phyloP scores from a whole-genome alignment of 169 alveolate species.

The Plasmodium gonderi region DNA sequence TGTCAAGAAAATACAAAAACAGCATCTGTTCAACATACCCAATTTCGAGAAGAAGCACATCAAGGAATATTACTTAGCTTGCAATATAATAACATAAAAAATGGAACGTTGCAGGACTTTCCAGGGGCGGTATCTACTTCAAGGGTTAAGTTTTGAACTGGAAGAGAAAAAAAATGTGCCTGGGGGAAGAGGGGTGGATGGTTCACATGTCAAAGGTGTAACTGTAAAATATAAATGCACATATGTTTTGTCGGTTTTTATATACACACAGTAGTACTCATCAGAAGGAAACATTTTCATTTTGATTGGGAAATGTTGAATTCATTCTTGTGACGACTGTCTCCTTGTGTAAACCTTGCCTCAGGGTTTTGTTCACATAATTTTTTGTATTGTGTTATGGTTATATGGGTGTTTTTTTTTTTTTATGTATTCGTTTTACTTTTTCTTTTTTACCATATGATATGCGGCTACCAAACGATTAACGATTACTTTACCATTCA shows the following conservation, averaged over 20 bases:
- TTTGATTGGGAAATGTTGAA: background rate
- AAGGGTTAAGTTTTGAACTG: constrained; percentile 7
- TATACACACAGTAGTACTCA: background rate
- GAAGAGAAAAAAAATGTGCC: background rate
- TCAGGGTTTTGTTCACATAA: background rate
- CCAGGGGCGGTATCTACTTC: background rate
- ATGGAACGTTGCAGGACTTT: background rate
- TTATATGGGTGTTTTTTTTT: background rate
- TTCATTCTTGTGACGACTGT: background rate
- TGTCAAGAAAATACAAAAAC: background rate
- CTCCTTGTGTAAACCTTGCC: background rate
- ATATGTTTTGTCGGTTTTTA: too few relatives aligned
- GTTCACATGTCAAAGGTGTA: too few relatives aligned
- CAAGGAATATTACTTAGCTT: constrained; percentile 16
- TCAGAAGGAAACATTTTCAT: background rate
- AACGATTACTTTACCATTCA: background rate
- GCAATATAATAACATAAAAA: constrained; percentile 65
- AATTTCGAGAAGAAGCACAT: background rate
- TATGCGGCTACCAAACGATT: background rate
- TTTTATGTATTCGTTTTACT: background rate
- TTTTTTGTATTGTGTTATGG: too few relatives aligned
- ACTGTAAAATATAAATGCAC: too few relatives aligned
- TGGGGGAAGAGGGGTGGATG: too few relatives aligned
- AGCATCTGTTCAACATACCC: background rate
- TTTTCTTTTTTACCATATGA: background rate